phyloP scores from a whole-genome alignment of 148 eudicot species.

The Fagopyrum tataricum region DNA sequence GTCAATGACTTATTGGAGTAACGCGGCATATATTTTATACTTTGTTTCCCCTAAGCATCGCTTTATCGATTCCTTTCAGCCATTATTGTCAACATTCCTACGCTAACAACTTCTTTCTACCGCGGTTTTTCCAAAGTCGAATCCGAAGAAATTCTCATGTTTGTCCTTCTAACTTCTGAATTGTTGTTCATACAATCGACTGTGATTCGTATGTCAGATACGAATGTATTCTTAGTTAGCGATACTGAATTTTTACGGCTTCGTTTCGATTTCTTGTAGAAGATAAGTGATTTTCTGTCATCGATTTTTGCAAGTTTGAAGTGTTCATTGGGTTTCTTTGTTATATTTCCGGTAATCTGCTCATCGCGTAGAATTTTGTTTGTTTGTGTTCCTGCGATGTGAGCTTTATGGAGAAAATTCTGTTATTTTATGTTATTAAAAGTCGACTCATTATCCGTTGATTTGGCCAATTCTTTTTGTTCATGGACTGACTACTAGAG shows the following conservation, averaged over 20 bases:
- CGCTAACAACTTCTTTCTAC: not conserved
- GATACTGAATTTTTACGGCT: not conserved
- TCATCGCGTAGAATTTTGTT: not conserved
- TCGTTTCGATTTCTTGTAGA: not conserved
- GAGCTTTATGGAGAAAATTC: not conserved
- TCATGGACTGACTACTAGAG: not conserved
- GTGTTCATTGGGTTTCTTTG: not conserved
- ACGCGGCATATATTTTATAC: not conserved
- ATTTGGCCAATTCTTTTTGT: not conserved
- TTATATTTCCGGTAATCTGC: not conserved
- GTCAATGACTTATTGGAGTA: not conserved
- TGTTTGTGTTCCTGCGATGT: not conserved
- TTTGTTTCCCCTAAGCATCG: not conserved
- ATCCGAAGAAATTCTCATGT: not conserved
- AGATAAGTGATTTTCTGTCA: not conserved
- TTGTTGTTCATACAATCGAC: not conserved
- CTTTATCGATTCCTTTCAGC: not conserved
- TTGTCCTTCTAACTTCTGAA: not conserved
- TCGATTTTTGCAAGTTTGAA: not conserved
- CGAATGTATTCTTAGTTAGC: not conserved
- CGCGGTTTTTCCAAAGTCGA: slow-evolving; percentile 6
- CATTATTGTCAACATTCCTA: too few relatives aligned
- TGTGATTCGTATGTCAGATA: not conserved
- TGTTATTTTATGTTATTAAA: not conserved
- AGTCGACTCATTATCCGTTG: not conserved